phyloP scores from a whole-genome alignment of 768 basidiomycete genomes.

The Clitopilus hobsonii region DNA sequence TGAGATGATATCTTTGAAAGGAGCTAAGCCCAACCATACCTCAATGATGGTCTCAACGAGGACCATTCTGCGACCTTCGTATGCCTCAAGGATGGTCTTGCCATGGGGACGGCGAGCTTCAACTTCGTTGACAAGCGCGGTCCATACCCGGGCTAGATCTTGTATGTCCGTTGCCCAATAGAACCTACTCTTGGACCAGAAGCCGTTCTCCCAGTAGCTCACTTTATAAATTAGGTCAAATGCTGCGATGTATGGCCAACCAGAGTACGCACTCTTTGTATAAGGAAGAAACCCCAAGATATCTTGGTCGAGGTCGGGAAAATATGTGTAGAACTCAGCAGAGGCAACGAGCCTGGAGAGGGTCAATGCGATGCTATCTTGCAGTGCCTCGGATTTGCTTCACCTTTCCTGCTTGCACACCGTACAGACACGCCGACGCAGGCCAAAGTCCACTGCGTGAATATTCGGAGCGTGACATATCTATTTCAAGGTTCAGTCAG shows the following conservation, averaged over 20 bases:
- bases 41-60: slow-evolving; percentile 10
- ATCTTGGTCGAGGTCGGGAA: slow-evolving; percentile 18
- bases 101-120: slow-evolving; percentile 16
- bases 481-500: slow-evolving; percentile 3
- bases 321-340: slow-evolving; percentile 15
- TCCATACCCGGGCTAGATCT: slow-evolving; percentile 14
- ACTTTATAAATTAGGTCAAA: slow-evolving; percentile 15
- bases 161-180: slow-evolving; percentile 29
- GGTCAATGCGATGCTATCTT: background rate
- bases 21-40: slow-evolving; percentile 3
- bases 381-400: background rate
- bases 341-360: slow-evolving; percentile 20
- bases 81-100: slow-evolving; percentile 19
- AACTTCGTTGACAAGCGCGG: slow-evolving; percentile 12
- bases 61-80: slow-evolving; percentile 12
- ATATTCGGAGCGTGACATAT: slow-evolving; percentile 13
- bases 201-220: slow-evolving; percentile 22
- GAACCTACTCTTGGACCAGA: slow-evolving; percentile 20
- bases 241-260: background rate
- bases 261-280: slow-evolving; percentile 21
- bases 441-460: slow-evolving; percentile 17
- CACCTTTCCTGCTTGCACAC: slow-evolving; percentile 23
- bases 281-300: slow-evolving; percentile 24
- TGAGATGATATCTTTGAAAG: background rate
- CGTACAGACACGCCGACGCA: slow-evolving; percentile 21